A percentile compares a stretch with the other conserved stretches of the same genome.
phyloP scores from a whole-genome alignment of 1,139 yeast species.

The Blastobotrys elegans region DNA sequence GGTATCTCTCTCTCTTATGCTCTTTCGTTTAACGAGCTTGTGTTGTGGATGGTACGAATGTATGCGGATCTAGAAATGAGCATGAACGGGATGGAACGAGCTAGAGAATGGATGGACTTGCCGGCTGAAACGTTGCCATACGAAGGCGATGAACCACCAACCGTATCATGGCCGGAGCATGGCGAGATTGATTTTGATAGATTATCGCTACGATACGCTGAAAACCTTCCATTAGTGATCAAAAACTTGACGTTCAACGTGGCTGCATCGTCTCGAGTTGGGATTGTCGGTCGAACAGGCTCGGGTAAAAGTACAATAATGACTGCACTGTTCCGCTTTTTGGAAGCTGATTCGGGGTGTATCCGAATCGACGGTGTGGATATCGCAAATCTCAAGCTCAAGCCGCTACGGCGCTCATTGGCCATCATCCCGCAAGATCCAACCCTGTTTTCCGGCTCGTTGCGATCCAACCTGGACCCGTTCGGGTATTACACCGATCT shows the following conservation, averaged over 20 bases:
- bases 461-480: slow-evolving; percentile 63
- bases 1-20: slow-evolving; percentile 73
- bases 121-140: slow-evolving; percentile 51
- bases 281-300: slow-evolving; percentile 80
- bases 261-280: slow-evolving; percentile 60
- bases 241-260: slow-evolving; percentile 47
- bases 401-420: slow-evolving; percentile 50
- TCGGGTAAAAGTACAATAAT: slow-evolving; percentile 75
- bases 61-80: slow-evolving; percentile 67
- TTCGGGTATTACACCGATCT: slow-evolving; percentile 43
- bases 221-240: slow-evolving; percentile 50
- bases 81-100: slow-evolving; percentile 74
- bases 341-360: slow-evolving; percentile 56
- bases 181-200: slow-evolving; percentile 53
- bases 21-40: slow-evolving; percentile 52
- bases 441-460: slow-evolving; percentile 57
- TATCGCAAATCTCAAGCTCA: slow-evolving; percentile 49
- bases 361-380: slow-evolving; percentile 54
- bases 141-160: slow-evolving; percentile 40
- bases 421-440: slow-evolving; percentile 75
- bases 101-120: slow-evolving; percentile 60
- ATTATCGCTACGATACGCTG: slow-evolving; percentile 58
- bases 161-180: slow-evolving; percentile 33
- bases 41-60: slow-evolving; percentile 53
- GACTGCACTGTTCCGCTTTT: slow-evolving; percentile 62